Percentiles rank a stretch among this genome's conserved stretches.
These are phyloP conservation scores for Elymus sibiricus DNA, from an alignment of 176 grass and related monocot genomes.

Conservation along the genomic window DNA sequence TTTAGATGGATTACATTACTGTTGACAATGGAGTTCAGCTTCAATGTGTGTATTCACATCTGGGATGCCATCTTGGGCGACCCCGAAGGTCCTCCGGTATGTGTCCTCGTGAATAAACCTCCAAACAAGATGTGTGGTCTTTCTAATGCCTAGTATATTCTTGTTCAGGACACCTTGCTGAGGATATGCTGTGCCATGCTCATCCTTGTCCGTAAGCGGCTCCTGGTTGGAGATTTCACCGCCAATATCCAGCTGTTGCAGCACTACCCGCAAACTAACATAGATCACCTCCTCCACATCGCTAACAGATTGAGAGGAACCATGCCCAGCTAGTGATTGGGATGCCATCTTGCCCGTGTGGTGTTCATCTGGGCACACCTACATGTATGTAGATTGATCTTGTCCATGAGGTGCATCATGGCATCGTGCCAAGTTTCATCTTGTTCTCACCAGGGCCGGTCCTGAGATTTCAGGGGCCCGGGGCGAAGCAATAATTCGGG, in stretches of 20 bases:
- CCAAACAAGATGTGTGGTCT: not conserved
- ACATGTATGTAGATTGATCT: too few species aligned
- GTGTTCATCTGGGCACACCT: not conserved
- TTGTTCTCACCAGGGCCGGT: too few species aligned
- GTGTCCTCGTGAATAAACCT: not conserved
- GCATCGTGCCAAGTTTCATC: too few species aligned
- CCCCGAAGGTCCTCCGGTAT: slow-evolving; percentile 71
- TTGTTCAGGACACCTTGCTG: slow-evolving; percentile 75
- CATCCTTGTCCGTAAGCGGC: slow-evolving; percentile 56
- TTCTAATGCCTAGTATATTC: slow-evolving; percentile 12
- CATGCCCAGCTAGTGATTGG: slow-evolving; percentile 24
- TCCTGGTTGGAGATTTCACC: slow-evolving; percentile 80
- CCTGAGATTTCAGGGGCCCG: too few species aligned
- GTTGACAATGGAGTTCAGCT: slow-evolving; percentile 84
- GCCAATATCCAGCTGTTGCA: slow-evolving; percentile 86
- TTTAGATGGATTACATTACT: slow-evolving; percentile 96
- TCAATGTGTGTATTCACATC: slow-evolving; percentile 66
- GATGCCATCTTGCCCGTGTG: slow-evolving; percentile 9
- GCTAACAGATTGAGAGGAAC: slow-evolving; percentile 65
- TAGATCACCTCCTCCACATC: slow-evolving; percentile 70
- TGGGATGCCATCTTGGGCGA: slow-evolving; percentile 94
- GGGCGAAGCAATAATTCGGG: too few species aligned
- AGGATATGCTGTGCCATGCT: slow-evolving; percentile 96
- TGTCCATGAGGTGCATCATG: too few species aligned
- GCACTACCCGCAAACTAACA: slow-evolving; percentile 75